phyloP scores from a whole-genome alignment of 768 basidiomycete genomes.

The Lactarius psammicola region DNA sequence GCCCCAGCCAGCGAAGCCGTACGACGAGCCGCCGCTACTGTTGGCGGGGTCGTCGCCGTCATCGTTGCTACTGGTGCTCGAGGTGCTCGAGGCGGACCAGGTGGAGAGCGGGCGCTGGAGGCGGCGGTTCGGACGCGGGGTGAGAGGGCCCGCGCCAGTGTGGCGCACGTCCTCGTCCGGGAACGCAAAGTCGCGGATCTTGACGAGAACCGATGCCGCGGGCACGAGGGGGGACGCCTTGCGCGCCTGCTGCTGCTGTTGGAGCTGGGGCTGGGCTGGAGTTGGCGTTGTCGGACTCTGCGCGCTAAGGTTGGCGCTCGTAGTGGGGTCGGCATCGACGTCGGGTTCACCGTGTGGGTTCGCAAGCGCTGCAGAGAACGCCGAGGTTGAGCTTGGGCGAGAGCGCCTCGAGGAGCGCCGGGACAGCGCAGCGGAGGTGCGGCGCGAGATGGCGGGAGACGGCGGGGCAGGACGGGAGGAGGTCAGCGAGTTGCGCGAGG shows the following conservation, averaged over 20 bases:
- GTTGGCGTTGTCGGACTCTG: slow-evolving; percentile 21
- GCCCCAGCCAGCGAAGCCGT: slow-evolving; percentile 43
- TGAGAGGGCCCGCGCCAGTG: slow-evolving; percentile 41
- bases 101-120: slow-evolving; percentile 34
- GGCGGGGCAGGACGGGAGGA: slow-evolving; percentile 60
- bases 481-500: slow-evolving; percentile 40
- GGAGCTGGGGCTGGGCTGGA: slow-evolving; percentile 3
- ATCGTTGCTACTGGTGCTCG: slow-evolving; percentile 30
- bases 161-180: slow-evolving; percentile 44
- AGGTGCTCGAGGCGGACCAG: slow-evolving; percentile 32
- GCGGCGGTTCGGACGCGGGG: slow-evolving; percentile 41
- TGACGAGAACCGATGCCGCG: slow-evolving; percentile 37
- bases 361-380: slow-evolving; percentile 32
- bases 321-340: slow-evolving; percentile 14
- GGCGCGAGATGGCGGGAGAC: slow-evolving; percentile 54
- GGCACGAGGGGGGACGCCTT: neutral
- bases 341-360: slow-evolving; percentile 13
- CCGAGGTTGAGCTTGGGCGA: slow-evolving; percentile 40
- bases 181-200: slow-evolving; percentile 54
- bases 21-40: slow-evolving; percentile 24
- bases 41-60: slow-evolving; percentile 34
- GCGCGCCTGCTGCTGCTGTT: neutral
- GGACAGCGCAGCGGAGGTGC: slow-evolving; percentile 39
- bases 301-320: neutral
- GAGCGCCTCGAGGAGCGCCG: slow-evolving; percentile 41